phyloP scores from a whole-genome alignment of 2,329 filamentous ascomycete genomes.

The Sporothrix protearum region DNA sequence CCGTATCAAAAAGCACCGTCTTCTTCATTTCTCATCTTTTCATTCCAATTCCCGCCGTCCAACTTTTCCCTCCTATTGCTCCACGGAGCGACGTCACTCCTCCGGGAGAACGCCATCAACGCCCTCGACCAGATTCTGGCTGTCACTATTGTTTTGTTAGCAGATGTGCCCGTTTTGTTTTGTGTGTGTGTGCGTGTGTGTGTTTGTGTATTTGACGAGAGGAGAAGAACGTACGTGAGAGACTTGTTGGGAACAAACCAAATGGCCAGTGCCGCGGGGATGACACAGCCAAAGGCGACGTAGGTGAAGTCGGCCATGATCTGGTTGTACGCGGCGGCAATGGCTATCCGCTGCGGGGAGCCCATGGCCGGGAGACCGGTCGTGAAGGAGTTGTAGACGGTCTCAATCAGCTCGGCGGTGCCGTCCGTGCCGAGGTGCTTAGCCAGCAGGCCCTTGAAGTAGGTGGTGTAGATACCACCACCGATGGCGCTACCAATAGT shows the following conservation, averaged over 20 bases:
- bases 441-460: constrained; percentile 39
- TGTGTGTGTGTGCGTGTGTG: too few relatives aligned
- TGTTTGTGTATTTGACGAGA: too few relatives aligned
- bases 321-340: constrained; percentile 32
- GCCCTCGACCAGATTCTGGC: neutral
- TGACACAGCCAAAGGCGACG: constrained; percentile 30
- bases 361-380: constrained; percentile 41
- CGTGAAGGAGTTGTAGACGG: constrained; percentile 46
- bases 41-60: neutral
- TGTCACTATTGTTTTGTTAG: neutral
- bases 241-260: constrained; percentile 31
- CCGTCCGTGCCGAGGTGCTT: constrained; percentile 37
- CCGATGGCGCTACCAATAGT: constrained; percentile 42
- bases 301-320: constrained; percentile 33
- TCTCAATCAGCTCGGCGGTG: constrained; percentile 35
- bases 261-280: constrained; percentile 28
- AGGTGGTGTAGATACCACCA: constrained; percentile 50
- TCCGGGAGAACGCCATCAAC: neutral
- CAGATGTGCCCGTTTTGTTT: neutral
- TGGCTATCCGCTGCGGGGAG: constrained; percentile 39
- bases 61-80: neutral
- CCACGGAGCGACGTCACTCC: neutral
- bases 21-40: neutral
- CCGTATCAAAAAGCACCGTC: neutral
- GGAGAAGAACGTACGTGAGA: neutral